phyloP scores from a whole-genome alignment of 768 basidiomycete genomes.

The Hebeloma cylindrosporum region DNA sequence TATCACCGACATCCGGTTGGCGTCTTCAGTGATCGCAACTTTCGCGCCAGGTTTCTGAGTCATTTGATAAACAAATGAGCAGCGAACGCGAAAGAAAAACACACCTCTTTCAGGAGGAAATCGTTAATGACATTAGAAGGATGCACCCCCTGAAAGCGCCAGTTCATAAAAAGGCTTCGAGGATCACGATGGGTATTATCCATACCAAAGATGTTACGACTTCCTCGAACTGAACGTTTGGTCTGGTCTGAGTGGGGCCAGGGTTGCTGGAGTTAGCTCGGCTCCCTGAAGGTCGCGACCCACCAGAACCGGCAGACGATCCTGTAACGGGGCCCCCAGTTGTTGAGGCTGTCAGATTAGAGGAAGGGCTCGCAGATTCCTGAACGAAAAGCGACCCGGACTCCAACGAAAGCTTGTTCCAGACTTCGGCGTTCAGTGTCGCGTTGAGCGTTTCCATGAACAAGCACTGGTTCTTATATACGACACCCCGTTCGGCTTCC shows the following conservation, averaged over 20 bases:
- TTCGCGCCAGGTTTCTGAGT: constrained; percentile 1
- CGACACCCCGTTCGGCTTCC: not conserved
- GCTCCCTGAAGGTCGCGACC: no score
- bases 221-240: not conserved
- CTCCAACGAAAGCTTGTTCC: not conserved
- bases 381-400: not conserved
- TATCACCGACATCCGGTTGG: no score
- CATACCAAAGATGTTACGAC: not conserved
- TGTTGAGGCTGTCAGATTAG: not conserved
- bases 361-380: not conserved
- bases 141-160: not conserved
- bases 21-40: constrained; percentile 7
- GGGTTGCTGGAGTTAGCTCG: no score
- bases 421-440: not conserved
- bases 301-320: no score
- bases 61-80: not conserved
- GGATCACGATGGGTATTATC: not conserved
- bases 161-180: not conserved
- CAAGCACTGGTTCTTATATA: constrained; percentile 8
- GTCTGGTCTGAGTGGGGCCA: no score
- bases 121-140: constrained; percentile 5
- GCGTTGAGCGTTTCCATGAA: constrained; percentile 8
- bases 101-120: not conserved
- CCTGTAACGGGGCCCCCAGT: no score
- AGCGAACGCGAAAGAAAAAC: not conserved